Percentiles rank a stretch among this genome's conserved stretches.
phyloP scores from a whole-genome alignment of 2,329 filamentous ascomycete genomes.

The Xylariaceae sp. region DNA sequence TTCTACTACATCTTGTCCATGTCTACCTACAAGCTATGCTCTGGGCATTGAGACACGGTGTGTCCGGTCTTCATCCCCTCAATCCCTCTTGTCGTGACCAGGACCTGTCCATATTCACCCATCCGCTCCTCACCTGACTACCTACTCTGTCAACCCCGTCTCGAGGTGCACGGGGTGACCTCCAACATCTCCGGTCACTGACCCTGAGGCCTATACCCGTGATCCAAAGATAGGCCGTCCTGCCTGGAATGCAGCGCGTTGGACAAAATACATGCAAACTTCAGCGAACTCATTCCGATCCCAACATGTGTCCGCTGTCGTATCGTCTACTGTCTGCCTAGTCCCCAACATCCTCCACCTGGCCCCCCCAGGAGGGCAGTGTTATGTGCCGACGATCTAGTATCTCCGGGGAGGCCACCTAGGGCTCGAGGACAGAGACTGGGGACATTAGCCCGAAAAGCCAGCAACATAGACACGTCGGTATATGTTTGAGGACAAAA shows the following conservation, averaged over 20 bases:
- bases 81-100: not conserved
- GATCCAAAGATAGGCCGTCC: not conserved
- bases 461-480: too few relatives aligned
- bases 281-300: not conserved
- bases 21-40: not conserved
- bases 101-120: not conserved
- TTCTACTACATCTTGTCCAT: not conserved
- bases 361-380: not conserved
- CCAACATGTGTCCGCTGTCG: not conserved
- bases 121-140: not conserved
- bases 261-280: constrained; percentile 10
- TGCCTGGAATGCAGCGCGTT: constrained; percentile 2
- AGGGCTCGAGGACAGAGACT: too few relatives aligned
- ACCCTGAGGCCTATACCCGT: not conserved
- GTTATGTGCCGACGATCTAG: not conserved
- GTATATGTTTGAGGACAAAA: too few relatives aligned
- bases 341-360: constrained; percentile 4
- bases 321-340: not conserved
- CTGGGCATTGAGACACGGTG: not conserved
- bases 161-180: not conserved
- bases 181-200: not conserved
- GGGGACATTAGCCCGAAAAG: too few relatives aligned
- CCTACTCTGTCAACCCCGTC: not conserved
- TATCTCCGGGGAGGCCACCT: not conserved
- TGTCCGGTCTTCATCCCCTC: constrained; percentile 6